These are phyloP conservation scores for Flagelloscypha sp. DNA, from an alignment of 768 basidiomycete species.

Conservation along the genomic window DNA sequence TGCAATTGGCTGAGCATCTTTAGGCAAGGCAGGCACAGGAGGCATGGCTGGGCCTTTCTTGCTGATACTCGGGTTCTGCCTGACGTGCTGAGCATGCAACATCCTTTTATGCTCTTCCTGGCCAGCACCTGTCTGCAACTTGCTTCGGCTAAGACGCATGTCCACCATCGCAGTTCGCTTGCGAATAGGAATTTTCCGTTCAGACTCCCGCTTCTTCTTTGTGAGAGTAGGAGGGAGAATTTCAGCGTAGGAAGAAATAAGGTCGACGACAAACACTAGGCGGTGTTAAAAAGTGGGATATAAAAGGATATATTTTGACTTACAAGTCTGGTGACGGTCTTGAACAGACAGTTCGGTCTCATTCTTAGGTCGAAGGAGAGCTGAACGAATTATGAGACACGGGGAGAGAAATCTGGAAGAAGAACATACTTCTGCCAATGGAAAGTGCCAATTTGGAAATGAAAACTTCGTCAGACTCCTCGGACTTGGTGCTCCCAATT, in stretches of 20 bases:
- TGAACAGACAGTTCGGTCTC: constrained; percentile 86
- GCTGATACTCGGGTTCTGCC: constrained; percentile 41
- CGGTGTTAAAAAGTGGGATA: background rate
- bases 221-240: constrained; percentile 77
- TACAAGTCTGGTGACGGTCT: constrained; percentile 79
- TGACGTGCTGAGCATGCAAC: constrained; percentile 60
- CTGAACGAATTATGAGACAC: constrained; percentile 27
- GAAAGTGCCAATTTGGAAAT: constrained; percentile 83
- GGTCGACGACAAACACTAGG: constrained; percentile 76
- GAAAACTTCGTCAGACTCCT: constrained; percentile 74
- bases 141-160: constrained; percentile 76
- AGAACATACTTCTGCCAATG: constrained; percentile 68
- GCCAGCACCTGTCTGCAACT: constrained; percentile 65
- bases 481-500: constrained; percentile 56
- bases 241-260: constrained; percentile 64
- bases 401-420: background rate
- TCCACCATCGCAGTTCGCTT: constrained; percentile 86
- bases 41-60: constrained; percentile 4
- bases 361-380: constrained; percentile 70
- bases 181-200: constrained; percentile 71
- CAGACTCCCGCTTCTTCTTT: constrained; percentile 81
- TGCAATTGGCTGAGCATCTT: constrained; percentile 13
- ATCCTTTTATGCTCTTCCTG: constrained; percentile 62
- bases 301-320: constrained; percentile 15
- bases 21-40: constrained; percentile 13